Evolutionary conservation across 768 basidiomycete genomes (phyloP), one percentile per base, ranked within the genome.

Genomic region (Xerocomellus intermedius): DNA sequence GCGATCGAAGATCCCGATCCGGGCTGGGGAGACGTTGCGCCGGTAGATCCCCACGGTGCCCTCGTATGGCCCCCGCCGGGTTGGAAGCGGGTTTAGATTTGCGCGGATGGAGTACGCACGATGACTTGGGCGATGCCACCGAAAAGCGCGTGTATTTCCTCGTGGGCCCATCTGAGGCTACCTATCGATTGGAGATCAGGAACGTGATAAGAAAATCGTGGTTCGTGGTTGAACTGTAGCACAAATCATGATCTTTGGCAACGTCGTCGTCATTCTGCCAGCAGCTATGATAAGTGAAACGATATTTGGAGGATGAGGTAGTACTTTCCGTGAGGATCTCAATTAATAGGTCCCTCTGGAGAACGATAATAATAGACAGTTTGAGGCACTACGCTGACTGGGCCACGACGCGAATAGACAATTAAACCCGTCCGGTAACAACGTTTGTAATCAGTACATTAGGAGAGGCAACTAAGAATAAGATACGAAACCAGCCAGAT

Each of bases 121-220:
- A 93, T 75, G 28, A 94, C 78, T 55, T 93, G 85, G 21, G 89
- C 84, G 57, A 89, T 81, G 39, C 78, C 74, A 2, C 79, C 80
- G 39, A 92, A 80, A 44, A 91, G 74, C 41, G 76, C 68, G 53
- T 81, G 73, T 26, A 85, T 75, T 63, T 92, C 90, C 32, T 89
- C 79, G 51, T 87, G 80, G 0, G 89, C 88, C 90, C 89, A 93
- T 35, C 84, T 81, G 52, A 90, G 82, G 52, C 77, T 75, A 50
- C 82, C 89, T 89, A 21, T 35, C 0, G 14, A 50, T 28, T 24
- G 10, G 8, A 47, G 44, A 28, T 44, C 19, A 38, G 28, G 1
- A 22, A 30, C 7, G 28, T 21, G 5, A 39, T 4, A 36, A 16
- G 9, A 51, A 30, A 17, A 9, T 0, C 28, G 9, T n/a, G 3